Percentiles rank a stretch among this genome's conserved stretches.
These are phyloP conservation scores for Pestalotiopsis sp. DNA, from an alignment of 2,329 filamentous ascomycete genomes.

Conservation along the genomic window DNA sequence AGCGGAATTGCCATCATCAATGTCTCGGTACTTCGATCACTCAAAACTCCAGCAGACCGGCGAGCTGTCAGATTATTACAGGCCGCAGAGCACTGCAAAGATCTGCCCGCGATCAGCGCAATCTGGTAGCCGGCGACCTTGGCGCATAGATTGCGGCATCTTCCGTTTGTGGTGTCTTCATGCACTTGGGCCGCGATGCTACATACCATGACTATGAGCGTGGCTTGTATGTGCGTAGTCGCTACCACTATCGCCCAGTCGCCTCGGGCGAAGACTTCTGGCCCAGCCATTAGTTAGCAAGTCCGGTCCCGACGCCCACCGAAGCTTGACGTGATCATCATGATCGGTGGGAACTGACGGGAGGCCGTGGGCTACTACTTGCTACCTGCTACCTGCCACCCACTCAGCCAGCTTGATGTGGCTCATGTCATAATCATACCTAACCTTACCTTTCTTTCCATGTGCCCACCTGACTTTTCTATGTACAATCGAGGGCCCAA, in stretches of 20 bases:
- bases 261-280: background rate
- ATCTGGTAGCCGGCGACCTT: background rate
- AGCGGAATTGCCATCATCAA: background rate
- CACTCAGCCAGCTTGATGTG: background rate
- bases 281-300: background rate
- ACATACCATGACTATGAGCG: too few relatives aligned
- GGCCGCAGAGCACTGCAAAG: background rate
- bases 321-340: constrained; percentile 2
- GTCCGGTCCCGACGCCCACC: background rate
- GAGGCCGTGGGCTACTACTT: background rate
- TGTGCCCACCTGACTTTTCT: background rate
- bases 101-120: background rate
- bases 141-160: background rate
- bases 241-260: background rate
- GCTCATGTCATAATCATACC: background rate
- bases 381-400: too few relatives aligned
- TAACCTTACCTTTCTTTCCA: background rate
- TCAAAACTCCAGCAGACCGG: background rate
- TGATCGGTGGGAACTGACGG: background rate
- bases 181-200: too few relatives aligned
- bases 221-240: too few relatives aligned
- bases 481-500: background rate
- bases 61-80: background rate
- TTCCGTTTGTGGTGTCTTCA: background rate
- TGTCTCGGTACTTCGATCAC: background rate